Conservation (phyloP, 257 asterid species). For the Linaria vulgaris region DNA sequence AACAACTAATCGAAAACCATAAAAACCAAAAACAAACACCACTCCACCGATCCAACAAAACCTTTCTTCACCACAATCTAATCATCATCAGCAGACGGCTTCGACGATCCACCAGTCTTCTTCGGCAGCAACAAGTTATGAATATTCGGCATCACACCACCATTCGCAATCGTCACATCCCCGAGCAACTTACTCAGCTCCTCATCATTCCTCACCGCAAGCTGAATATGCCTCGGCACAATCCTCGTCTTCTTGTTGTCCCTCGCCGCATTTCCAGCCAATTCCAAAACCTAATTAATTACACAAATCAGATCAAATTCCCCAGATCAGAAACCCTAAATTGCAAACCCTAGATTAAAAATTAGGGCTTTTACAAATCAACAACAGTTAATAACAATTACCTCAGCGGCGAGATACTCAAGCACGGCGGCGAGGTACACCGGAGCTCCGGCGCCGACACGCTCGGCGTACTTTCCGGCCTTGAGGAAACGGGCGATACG, state of each 20-base stretch:
- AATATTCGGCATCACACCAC: constrained; percentile 84
- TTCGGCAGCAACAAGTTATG: constrained; percentile 77
- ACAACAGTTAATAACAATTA: constrained; percentile 4
- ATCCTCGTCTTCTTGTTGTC: constrained; percentile 84
- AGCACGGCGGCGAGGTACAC: constrained; percentile 87
- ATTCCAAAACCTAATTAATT: constrained; percentile 51
- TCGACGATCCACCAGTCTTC: constrained; percentile 62
- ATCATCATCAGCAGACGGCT: constrained; percentile 62
- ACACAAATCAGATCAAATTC: neutral
- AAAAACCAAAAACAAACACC: neutral
- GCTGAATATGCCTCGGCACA: constrained; percentile 72
- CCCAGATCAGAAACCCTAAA: neutral
- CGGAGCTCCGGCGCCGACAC: constrained; percentile 91
- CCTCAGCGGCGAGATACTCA: constrained; percentile 84
- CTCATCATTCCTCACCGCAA: constrained; percentile 78
- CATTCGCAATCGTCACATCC: constrained; percentile 80
- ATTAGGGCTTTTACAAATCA: neutral
- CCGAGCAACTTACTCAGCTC: constrained; percentile 77
- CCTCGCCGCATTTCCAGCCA: constrained; percentile 85
- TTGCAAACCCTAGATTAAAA: constrained; percentile 16
- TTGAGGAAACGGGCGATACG: constrained; percentile 83
- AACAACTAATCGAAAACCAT: constrained; percentile 6
- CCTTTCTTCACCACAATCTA: constrained; percentile 24
- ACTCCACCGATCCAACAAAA: neutral
- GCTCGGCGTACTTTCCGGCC: constrained; percentile 84